These are phyloP conservation scores for Mrakiaceae sp. DNA, from an alignment of 1,284 basidiomycete species.

Conservation along the genomic window DNA sequence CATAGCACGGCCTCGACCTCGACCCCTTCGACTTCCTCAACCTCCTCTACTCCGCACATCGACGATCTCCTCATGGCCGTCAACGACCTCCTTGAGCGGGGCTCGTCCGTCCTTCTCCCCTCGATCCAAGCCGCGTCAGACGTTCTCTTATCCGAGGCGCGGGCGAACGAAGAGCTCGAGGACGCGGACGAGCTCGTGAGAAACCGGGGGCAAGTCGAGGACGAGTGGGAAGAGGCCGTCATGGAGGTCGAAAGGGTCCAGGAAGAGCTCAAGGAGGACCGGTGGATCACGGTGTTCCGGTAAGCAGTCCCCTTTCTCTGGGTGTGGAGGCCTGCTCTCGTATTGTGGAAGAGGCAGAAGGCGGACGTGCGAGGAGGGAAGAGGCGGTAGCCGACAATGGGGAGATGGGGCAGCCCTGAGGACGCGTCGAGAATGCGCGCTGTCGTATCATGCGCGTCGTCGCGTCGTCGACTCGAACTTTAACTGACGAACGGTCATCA, in stretches of 20 bases:
- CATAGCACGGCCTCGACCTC: background rate
- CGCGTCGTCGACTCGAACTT: too few relatives aligned
- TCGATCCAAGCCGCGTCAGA: constrained; percentile 19
- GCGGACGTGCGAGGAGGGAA: too few relatives aligned
- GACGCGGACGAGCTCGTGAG: constrained; percentile 13
- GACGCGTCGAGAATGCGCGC: too few relatives aligned
- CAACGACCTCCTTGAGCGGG: constrained; percentile 40
- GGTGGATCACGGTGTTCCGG: constrained; percentile 91
- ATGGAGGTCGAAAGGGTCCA: constrained; percentile 68
- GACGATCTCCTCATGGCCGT: constrained; percentile 40
- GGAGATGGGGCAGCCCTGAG: too few relatives aligned
- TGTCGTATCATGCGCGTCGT: too few relatives aligned
- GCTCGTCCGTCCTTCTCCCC: constrained; percentile 19
- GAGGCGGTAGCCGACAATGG: too few relatives aligned
- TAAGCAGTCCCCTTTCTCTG: constrained; percentile 38
- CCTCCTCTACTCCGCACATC: background rate
- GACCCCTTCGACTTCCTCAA: background rate
- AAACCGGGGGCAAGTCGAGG: constrained; percentile 19
- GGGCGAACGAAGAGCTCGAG: constrained; percentile 8
- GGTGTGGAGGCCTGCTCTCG: too few relatives aligned
- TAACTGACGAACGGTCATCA: too few relatives aligned
- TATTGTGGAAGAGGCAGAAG: too few relatives aligned
- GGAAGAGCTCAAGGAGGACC: constrained; percentile 89
- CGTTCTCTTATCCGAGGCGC: constrained; percentile 14
- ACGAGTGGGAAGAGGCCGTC: constrained; percentile 68